phyloP scores from a whole-genome alignment of 1,284 basidiomycete species.

The Ustanciosporium gigantosporum region DNA sequence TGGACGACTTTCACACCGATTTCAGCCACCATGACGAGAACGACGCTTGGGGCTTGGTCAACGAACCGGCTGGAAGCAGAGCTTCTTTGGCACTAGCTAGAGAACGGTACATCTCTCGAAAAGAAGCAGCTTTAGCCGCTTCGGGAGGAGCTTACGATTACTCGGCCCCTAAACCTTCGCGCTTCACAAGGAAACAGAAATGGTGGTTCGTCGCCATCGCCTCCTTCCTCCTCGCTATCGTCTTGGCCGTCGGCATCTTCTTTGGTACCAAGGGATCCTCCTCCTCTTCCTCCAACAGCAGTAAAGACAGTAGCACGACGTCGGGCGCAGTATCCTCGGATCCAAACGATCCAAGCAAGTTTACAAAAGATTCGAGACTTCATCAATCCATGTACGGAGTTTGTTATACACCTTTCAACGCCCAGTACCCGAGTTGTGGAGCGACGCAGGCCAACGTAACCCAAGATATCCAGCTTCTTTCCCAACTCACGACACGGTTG shows the following conservation, averaged over 20 bases:
- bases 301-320: conserved; percentile 1
- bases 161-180: conserved; percentile 7
- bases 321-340: conserved; percentile 56
- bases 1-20: no score
- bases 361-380: conserved; percentile 69
- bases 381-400: conserved; percentile 68
- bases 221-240: conserved; percentile 13
- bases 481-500: conserved; percentile 59
- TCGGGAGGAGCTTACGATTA: conserved; percentile 11
- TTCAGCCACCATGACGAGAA: no score
- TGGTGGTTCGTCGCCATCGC: conserved; percentile 14
- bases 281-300: neutral
- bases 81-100: conserved; percentile 24
- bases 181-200: conserved; percentile 20
- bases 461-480: conserved; percentile 63
- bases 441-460: conserved; percentile 63
- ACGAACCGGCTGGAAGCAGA: conserved; percentile 3
- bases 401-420: conserved; percentile 50
- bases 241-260: conserved; percentile 32
- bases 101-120: conserved; percentile 42
- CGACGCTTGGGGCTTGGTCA: conserved; percentile 27
- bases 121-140: conserved; percentile 17
- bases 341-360: conserved; percentile 70
- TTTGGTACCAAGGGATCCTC: conserved; percentile 15
- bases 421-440: conserved; percentile 62